These are phyloP conservation scores for Acacia crassicarpa DNA, from an alignment of 306 rosid genomes.

Conservation along the genomic window DNA sequence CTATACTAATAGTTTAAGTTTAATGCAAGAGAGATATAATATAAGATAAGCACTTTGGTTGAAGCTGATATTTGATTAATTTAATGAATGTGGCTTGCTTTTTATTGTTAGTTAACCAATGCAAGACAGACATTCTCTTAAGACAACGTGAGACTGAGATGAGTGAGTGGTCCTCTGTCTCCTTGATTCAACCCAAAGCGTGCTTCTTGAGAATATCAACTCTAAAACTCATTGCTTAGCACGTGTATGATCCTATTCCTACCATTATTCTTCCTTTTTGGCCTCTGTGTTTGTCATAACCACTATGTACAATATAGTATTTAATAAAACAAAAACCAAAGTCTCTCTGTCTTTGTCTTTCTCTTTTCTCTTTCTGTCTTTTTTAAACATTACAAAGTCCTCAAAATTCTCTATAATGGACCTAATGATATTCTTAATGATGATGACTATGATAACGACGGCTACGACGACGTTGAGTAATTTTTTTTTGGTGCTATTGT, in stretches of 20 bases:
- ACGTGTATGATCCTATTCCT: conserved; percentile 52
- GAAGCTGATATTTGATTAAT: conserved; percentile 4
- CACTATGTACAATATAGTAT: background rate
- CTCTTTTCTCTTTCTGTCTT: conserved; percentile 3
- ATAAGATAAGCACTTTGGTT: conserved; percentile 6
- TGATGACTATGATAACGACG: conserved; percentile 53
- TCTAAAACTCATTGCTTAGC: conserved; percentile 73
- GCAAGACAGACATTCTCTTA: conserved; percentile 85
- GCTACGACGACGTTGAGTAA: conserved; percentile 28
- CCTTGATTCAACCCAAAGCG: conserved; percentile 99
- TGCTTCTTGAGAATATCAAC: conserved; percentile 74
- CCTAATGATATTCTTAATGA: conserved; percentile 65
- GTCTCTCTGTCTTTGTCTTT: background rate
- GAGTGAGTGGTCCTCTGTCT: conserved; percentile 93
- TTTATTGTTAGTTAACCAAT: conserved; percentile 49
- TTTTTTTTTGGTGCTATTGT: conserved; percentile 2
- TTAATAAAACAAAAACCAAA: background rate
- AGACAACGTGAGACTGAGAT: conserved; percentile 51
- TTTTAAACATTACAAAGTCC: conserved; percentile 21
- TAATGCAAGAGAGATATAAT: background rate
- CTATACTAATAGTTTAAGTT: background rate
- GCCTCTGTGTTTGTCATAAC: conserved; percentile 45
- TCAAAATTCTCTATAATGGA: conserved; percentile 30
- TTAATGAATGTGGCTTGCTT: background rate
- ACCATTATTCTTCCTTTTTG: conserved; percentile 53